phyloP scores from a whole-genome alignment of 495 filamentous ascomycete genomes.

The Copromyces sp. region DNA sequence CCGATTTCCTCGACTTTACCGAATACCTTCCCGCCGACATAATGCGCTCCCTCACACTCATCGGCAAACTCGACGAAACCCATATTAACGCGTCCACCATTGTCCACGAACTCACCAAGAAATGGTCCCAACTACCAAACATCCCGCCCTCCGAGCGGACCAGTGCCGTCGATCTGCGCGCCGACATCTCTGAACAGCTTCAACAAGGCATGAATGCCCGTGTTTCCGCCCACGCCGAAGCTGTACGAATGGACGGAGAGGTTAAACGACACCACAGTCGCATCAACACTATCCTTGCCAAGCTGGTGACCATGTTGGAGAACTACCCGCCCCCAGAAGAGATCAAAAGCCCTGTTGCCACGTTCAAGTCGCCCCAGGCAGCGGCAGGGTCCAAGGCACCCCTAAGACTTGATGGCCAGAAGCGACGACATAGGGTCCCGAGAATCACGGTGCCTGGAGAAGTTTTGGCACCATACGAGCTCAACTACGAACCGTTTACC shows the following conservation, averaged over 20 bases:
- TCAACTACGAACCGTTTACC: slow-evolving; percentile 41
- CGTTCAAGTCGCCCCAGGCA: slow-evolving; percentile 42
- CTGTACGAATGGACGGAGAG: slow-evolving; percentile 65
- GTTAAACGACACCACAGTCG: slow-evolving; percentile 70
- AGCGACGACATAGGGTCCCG: slow-evolving; percentile 29
- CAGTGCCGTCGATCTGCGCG: slow-evolving; percentile 49
- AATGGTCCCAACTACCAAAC: slow-evolving; percentile 62
- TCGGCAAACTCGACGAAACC: slow-evolving; percentile 67
- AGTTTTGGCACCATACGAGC: slow-evolving; percentile 47
- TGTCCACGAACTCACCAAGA: slow-evolving; percentile 62
- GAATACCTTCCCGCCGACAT: slow-evolving; percentile 95
- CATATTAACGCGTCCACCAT: slow-evolving; percentile 54
- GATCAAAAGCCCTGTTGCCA: slow-evolving; percentile 41
- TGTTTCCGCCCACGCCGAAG: slow-evolving; percentile 71
- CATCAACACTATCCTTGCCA: slow-evolving; percentile 64
- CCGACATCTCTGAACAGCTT: slow-evolving; percentile 63
- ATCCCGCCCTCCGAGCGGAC: slow-evolving; percentile 40
- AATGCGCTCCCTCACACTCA: slow-evolving; percentile 77
- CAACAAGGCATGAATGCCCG: slow-evolving; percentile 65
- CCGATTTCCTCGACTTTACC: slow-evolving; percentile 92
- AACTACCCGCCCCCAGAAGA: slow-evolving; percentile 40
- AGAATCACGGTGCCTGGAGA: slow-evolving; percentile 48
- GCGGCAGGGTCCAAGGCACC: slow-evolving; percentile 49
- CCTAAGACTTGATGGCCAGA: slow-evolving; percentile 49
- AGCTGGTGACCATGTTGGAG: slow-evolving; percentile 64